Evolutionary conservation across 495 filamentous ascomycete genomes (phyloP).

Genomic region (Penicillium samsonianum): DNA sequence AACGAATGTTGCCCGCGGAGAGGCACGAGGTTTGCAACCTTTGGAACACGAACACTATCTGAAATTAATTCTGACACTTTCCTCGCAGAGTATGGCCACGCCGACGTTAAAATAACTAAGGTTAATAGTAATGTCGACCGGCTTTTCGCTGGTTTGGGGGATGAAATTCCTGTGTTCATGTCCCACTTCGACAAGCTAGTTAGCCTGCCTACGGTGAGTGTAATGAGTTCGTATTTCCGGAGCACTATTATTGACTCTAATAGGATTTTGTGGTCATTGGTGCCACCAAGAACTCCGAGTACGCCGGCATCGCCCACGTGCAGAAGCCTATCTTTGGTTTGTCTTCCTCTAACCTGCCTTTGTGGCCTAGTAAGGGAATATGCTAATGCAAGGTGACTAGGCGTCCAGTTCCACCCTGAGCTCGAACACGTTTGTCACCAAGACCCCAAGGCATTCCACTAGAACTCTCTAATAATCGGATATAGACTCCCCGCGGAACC

Average conservation of each 20-base stretch:
- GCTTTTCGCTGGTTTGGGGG: slow-evolving; percentile 28
- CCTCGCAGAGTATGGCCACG: slow-evolving; percentile 27
- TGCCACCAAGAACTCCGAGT: slow-evolving; percentile 14
- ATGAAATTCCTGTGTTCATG: slow-evolving; percentile 30
- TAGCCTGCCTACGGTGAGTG: slow-evolving; percentile 26
- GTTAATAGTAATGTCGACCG: slow-evolving; percentile 24
- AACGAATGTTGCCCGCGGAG: slow-evolving; percentile 23
- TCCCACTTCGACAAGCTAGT: slow-evolving; percentile 32
- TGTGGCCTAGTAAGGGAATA: neutral
- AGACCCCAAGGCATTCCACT: neutral
- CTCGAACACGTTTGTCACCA: slow-evolving; percentile 22
- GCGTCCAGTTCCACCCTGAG: slow-evolving; percentile 32
- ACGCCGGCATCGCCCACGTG: neutral
- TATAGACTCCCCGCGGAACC: slow-evolving; percentile 25
- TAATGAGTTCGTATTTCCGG: slow-evolving; percentile 1
- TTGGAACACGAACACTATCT: neutral
- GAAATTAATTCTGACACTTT: slow-evolving; percentile 10
- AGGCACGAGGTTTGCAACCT: slow-evolving; percentile 23
- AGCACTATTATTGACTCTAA: slow-evolving; percentile 11
- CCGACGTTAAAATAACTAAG: slow-evolving; percentile 21
- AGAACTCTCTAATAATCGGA: neutral
- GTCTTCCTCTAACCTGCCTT: slow-evolving; percentile 9
- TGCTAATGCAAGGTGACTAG: slow-evolving; percentile 16
- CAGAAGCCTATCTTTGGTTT: slow-evolving; percentile 9
- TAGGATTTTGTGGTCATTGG: slow-evolving; percentile 24